Base-by-base conservation (phyloP, 305 asterid genomes). In the Petunia hybrid region DNA sequence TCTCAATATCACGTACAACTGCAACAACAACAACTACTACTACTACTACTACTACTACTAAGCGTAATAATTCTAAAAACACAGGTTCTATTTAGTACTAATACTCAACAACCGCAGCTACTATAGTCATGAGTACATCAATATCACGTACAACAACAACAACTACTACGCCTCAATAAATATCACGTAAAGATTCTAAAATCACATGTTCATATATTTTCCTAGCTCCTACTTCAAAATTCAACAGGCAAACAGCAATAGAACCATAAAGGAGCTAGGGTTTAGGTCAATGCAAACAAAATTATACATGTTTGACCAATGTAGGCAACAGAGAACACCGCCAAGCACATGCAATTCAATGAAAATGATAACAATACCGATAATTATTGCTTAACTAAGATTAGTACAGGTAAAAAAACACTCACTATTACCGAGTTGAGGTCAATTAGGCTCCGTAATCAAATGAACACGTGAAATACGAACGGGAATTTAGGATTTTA, bases 381-480 rank as follows among this genome's bases (percentile, higher is more conserved):
- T n/a, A 55, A 16, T 43, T 63, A 35, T 38, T 31, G 69, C 81
- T 42, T 62, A 55, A 46, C 6, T 8, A 39, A 48, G 64, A 60
- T 78, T 65, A 48, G 46, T 79, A 79, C 61, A 67, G 36, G 42
- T 40, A 74, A 8, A 53, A 2, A 41, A 13, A 31, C 46, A 79
- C 75, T 55, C 57, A 31, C 82, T 79, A 48, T 41, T 35, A 62
- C 60, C 14, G n/a, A 12, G 42, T 5, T 16, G 22, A 63, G 16
- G 76, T 78, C 46, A 40, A 48, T 62, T 41, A n/a, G 59, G 81
- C 60, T 42, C 73, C 38, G 10, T 4, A 42, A 59, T 57, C 55
- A 7, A 60, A 78, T 40, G 70, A 40, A 77, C 68, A 61, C 57
- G 61, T 35, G 55, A 77, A 42, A 77, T 38, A 64, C 81, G 10